These are phyloP conservation scores for Pseudoneurospora amorphoporcata DNA, from an alignment of 495 filamentous ascomycete genomes.

Conservation along the genomic window DNA sequence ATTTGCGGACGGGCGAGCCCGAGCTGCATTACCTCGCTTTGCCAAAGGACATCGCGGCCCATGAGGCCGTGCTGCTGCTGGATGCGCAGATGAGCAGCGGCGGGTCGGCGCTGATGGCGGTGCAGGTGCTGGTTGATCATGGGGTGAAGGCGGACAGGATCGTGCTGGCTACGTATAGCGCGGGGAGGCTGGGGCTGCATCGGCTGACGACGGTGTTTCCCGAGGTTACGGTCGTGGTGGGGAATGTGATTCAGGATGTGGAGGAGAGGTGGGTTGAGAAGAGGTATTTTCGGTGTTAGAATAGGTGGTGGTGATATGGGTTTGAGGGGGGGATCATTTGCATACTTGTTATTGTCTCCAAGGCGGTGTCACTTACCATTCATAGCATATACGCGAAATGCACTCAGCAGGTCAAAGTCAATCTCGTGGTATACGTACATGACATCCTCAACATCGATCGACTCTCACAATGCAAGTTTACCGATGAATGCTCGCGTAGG, in stretches of 20 bases:
- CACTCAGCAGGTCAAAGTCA: too few relatives aligned
- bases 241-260: conserved; percentile 43
- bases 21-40: conserved; percentile 83
- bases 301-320: neutral
- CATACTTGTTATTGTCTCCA: neutral
- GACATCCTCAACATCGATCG: too few relatives aligned
- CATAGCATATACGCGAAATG: too few relatives aligned
- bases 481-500: too few relatives aligned
- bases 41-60: conserved; percentile 53
- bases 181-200: conserved; percentile 50
- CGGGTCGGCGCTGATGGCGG: conserved; percentile 91
- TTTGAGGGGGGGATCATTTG: neutral
- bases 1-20: conserved; percentile 72
- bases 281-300: conserved; percentile 26
- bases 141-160: conserved; percentile 80
- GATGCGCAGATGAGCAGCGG: conserved; percentile 93
- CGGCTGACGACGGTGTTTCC: conserved; percentile 80
- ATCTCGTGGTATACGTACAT: too few relatives aligned
- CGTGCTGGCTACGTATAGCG: conserved; percentile 30
- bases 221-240: conserved; percentile 70
- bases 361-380: too few relatives aligned
- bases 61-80: conserved; percentile 73
- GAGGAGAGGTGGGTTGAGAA: conserved; percentile 31
- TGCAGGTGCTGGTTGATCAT: conserved; percentile 86
- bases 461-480: too few relatives aligned